Evolutionary conservation across 2,329 filamentous ascomycete genomes (phyloP), one percentile per base, ranked within the genome.

Genomic region (Myriosclerotinia duriaeana): DNA sequence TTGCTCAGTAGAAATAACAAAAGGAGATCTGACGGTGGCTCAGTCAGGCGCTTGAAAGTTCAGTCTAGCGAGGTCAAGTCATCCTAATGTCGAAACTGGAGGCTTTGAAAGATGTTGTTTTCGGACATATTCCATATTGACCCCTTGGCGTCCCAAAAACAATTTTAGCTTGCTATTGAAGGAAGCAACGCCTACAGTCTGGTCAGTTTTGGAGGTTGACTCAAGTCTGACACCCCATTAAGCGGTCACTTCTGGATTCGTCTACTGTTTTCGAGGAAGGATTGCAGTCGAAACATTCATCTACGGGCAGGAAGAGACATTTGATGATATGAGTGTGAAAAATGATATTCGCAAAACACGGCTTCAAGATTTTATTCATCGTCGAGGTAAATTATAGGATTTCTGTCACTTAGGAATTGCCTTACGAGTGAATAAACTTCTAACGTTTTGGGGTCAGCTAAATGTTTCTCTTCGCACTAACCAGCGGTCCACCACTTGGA

Each of bases 381-480:
- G 2, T 5, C 14, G 14, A 40, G 44, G 20, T 8, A 12, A 38
- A 15, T 20, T 26, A 14, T 17, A 2, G 5, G 20, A 17, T 15
- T 48, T 60, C 34, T 1, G 14, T 15, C 14, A 60, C n/a, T 60
- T 5, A 26, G 30, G 11, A 60, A 60, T 22, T 38, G 34, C 12
- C 20, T 22, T 48, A 12, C 20, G 7, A 11, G 30, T 15, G 26
- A 17, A 60, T 38, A 20, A 38, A 38, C 15, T 3, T 60, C 22
- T 4, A 11, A 26, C 22, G 17, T 30, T 3, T 55, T 11, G 12
- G 53, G 53, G 40, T 7, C 30, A 11, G 38, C 4, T 17, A 34
- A 50, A 61, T 50, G 34, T 15, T 26, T n/a, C 34, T 61, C n/a
- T 20, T 15, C 34, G 58, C 58, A 61, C 8, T 50, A 20, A 61